Evolutionary conservation across 2,329 filamentous ascomycete genomes (phyloP).

Genomic region (Cercospora citrullina): DNA sequence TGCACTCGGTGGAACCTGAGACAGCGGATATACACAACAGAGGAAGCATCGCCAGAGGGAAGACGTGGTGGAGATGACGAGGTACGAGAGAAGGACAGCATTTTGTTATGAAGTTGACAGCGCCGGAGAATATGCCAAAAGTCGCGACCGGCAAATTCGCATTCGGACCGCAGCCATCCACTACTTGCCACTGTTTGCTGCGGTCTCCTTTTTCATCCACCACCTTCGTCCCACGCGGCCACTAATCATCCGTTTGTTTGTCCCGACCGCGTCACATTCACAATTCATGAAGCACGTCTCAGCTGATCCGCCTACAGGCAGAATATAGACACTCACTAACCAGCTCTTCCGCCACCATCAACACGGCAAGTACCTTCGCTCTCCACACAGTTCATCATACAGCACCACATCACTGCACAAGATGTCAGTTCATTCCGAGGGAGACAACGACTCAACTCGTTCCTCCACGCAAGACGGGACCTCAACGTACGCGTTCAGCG

Average conservation of each 20-base stretch:
- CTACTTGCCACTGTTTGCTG: background rate
- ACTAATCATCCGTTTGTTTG: background rate
- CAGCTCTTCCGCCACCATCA: background rate
- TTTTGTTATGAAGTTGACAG: background rate
- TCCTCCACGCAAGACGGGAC: background rate
- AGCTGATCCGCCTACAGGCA: background rate
- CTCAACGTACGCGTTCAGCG: background rate
- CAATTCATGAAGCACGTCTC: background rate
- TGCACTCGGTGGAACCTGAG: background rate
- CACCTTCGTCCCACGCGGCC: background rate
- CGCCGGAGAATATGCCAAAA: background rate
- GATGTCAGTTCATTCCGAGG: background rate
- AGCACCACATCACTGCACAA: background rate
- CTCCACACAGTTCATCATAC: background rate
- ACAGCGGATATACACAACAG: background rate
- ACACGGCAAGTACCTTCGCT: background rate
- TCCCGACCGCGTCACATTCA: background rate
- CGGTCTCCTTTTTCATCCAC: background rate
- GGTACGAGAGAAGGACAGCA: background rate
- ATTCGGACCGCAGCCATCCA: background rate
- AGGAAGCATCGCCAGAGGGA: background rate
- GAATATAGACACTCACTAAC: background rate
- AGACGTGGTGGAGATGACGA: background rate
- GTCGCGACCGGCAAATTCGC: background rate
- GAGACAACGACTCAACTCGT: background rate